Base-by-base conservation (phyloP, 495 filamentous ascomycete species). In the Aspergillus asperescens region DNA sequence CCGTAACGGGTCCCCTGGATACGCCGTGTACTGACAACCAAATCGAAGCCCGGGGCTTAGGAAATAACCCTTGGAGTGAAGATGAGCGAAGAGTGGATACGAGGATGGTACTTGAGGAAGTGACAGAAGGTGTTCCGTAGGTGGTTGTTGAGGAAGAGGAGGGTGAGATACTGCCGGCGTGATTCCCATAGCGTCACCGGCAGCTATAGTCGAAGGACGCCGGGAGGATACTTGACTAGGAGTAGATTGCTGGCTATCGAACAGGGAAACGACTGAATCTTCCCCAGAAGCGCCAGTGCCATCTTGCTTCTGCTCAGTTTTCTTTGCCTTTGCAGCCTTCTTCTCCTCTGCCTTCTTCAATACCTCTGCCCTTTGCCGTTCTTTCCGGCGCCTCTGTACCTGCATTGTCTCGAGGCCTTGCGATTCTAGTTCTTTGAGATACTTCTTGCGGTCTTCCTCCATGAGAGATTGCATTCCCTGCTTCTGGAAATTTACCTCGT, bases 1-100 rank as follows among this genome's bases (percentile, higher is more conserved):
- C 8, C 94, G 86, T 23, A 97, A 72, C 0, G 93, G 88, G 67
- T 98, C 93, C 27, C 94, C 94, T 0, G 93, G 93, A 62, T 98
- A 97, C 1, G 91, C 90, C 51, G 87, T 85, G 70, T 89, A 96
- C 62, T 95, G 83, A 61, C 90, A 94, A 27, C 93, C 93, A 61
- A 98, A 98, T 22, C 93, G 88, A 24, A 98, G 76, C 7, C 94
- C 93, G 1, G 93, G 94, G 35, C 86, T 87, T 32, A 94, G 79
- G 71, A 86, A 98, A 67, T 96, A 98, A 29, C 83, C 85, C 12
- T 79, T 71, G 7, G 77, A 70, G 59, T 96, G 90, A 16, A 97
- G 77, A 62, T 93, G 83, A 13, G 77, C 79, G 71, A 72, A 75
- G 28, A 77, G 54, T 12, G 72, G 70, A 46, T 74, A 83, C 0